These are phyloP conservation scores for Volvox africanus DNA, from an alignment of 139 green algal genomes.

Conservation along the genomic window DNA sequence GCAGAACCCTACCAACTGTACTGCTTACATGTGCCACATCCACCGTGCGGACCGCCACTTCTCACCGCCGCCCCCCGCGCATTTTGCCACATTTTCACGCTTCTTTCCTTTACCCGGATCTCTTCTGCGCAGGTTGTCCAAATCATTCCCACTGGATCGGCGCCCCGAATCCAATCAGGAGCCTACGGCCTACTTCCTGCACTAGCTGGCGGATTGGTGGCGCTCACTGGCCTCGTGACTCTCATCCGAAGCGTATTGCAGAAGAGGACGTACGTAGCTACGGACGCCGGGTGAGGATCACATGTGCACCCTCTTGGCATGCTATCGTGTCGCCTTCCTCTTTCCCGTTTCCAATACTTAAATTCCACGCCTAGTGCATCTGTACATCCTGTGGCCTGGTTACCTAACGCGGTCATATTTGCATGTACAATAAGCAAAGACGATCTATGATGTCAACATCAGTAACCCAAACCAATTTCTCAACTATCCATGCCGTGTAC, in stretches of 20 bases:
- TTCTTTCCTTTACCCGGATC: neutral
- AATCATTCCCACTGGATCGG: neutral
- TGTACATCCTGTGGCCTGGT: neutral
- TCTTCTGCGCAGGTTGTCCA: neutral
- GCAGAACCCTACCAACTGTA: too few relatives aligned
- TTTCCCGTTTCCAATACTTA: too few relatives aligned
- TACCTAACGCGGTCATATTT: neutral
- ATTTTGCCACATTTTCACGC: neutral
- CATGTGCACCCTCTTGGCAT: neutral
- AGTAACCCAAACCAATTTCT: neutral
- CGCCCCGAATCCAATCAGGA: too few relatives aligned
- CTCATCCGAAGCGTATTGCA: neutral
- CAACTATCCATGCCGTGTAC: too few relatives aligned
- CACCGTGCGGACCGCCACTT: neutral
- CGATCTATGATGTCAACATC: neutral
- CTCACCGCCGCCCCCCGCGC: too few relatives aligned
- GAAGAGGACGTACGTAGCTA: neutral
- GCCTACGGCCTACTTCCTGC: neutral
- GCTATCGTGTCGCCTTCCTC: neutral
- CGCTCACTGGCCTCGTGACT: neutral
- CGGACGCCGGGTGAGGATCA: neutral
- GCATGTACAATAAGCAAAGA: neutral
- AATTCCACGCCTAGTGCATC: neutral
- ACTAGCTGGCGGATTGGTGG: constrained; percentile 4
- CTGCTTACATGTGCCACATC: neutral